Evolutionary conservation across 257 asterid species (phyloP), one percentile per base, ranked within the genome.

Genomic region (Marsdenia floribunda): DNA sequence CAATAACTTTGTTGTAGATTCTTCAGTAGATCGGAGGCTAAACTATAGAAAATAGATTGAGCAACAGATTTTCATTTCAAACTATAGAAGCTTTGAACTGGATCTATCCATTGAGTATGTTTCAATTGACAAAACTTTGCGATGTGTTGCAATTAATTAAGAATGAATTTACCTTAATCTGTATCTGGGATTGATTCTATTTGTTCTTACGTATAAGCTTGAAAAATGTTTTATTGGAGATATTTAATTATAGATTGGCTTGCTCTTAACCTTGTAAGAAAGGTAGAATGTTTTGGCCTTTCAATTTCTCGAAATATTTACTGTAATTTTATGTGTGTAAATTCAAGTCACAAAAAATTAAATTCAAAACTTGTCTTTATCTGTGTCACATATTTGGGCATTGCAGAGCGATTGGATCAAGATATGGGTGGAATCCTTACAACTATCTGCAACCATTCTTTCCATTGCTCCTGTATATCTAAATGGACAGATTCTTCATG

Each of bases 401-500:
- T 75, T 84, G 89, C 96, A 95, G 98, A 95, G 81, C 88, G 93
- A 73, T 82, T 95, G 73, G 98, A 90, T 82, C 97, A 88, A 82
- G 97, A 92, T 70, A 82, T 90, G 7, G 89, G 91, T 83, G 99
- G 97, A 78, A 95, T 86, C 81, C 96, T 95, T 47, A 92, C 90
- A 12, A 95, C 99, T 65, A 90, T 95, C 81, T 92, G 99, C 87
- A 92, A 92, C 84, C 99, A 95, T 81, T 92, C 99, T 77, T 95
- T 95, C 82, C 99, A 95, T 88, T 92, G 98, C 86, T 95, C 98
- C 58, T 92, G 99, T 80, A 95, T 95, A 77, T 95, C 99, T 68
- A 92, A 90, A 82, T 95, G 99, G 99, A 85, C 93, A 33, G 99
- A 95, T 87, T 92, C 99, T 75, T 95, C 99, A 77, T 95, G 99